Conservation (phyloP, 768 basidiomycete species). For the Pulveroboletus sp. region DNA sequence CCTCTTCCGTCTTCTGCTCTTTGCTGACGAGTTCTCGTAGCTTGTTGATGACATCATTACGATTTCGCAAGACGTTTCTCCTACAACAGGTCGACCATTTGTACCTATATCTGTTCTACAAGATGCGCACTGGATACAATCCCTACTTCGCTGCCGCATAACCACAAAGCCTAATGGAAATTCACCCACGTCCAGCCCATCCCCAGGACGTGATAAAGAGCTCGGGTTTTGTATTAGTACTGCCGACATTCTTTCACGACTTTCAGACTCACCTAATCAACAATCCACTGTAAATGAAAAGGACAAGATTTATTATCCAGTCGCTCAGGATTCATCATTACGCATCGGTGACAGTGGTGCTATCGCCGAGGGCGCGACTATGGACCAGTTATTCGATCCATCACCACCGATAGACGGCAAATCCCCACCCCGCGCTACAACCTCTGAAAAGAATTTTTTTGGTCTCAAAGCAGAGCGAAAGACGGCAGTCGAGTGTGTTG, state of each 20-base stretch:
- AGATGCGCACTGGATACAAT: slow-evolving; percentile 77
- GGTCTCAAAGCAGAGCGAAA: slow-evolving; percentile 52
- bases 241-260: slow-evolving; percentile 44
- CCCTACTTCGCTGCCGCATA: slow-evolving; percentile 61
- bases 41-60: slow-evolving; percentile 73
- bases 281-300: slow-evolving; percentile 15
- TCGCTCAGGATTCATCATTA: slow-evolving; percentile 66
- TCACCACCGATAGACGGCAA: slow-evolving; percentile 25
- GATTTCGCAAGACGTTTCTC: slow-evolving; percentile 74
- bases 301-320: slow-evolving; percentile 53
- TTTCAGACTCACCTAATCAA: slow-evolving; percentile 22
- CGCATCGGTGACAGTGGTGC: slow-evolving; percentile 71
- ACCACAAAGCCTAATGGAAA: slow-evolving; percentile 34
- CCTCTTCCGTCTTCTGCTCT: neutral
- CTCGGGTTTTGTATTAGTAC: slow-evolving; percentile 61
- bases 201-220: slow-evolving; percentile 51
- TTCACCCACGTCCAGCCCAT: slow-evolving; percentile 36
- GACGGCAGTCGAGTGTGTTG: slow-evolving; percentile 40
- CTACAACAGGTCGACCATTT: slow-evolving; percentile 64
- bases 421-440: slow-evolving; percentile 25
- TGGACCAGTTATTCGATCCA: slow-evolving; percentile 67
- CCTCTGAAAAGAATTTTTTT: slow-evolving; percentile 59
- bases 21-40: slow-evolving; percentile 37
- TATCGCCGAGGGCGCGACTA: slow-evolving; percentile 50
- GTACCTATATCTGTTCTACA: slow-evolving; percentile 69